phyloP scores from a whole-genome alignment of 768 basidiomycete species.

The Termitomyces heimii region DNA sequence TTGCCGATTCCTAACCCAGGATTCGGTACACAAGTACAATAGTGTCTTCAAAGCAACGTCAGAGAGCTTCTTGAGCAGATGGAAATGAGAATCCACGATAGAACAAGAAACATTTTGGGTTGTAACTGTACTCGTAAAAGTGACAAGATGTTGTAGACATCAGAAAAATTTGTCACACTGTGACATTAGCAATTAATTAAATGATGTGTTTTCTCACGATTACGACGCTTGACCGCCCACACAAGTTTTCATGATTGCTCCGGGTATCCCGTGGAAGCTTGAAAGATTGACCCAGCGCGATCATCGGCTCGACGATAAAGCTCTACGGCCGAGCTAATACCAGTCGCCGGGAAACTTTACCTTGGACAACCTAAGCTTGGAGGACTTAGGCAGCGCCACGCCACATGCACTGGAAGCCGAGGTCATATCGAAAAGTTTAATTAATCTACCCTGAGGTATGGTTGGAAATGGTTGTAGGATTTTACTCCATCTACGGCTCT shows the following conservation, averaged over 20 bases:
- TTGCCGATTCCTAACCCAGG: not conserved
- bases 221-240: constrained; percentile 6
- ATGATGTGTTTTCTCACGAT: not conserved
- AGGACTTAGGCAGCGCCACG: constrained; percentile 6
- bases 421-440: not conserved
- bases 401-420: constrained; percentile 1
- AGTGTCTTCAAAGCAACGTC: not conserved
- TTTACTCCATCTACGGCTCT: not conserved
- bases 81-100: not conserved
- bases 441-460: not conserved
- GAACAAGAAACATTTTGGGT: not conserved
- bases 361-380: not conserved
- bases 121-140: not conserved
- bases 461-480: not conserved
- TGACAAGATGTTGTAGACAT: no score
- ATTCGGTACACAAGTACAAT: not conserved
- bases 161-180: not conserved
- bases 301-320: not conserved
- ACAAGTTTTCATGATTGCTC: not conserved
- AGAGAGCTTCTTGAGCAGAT: not conserved
- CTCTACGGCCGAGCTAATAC: not conserved
- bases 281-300: not conserved
- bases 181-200: not conserved
- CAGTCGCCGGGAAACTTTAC: not conserved
- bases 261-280: not conserved